Conservation (phyloP, 2,329 filamentous ascomycete species). For the Hypoxylon sp. region DNA sequence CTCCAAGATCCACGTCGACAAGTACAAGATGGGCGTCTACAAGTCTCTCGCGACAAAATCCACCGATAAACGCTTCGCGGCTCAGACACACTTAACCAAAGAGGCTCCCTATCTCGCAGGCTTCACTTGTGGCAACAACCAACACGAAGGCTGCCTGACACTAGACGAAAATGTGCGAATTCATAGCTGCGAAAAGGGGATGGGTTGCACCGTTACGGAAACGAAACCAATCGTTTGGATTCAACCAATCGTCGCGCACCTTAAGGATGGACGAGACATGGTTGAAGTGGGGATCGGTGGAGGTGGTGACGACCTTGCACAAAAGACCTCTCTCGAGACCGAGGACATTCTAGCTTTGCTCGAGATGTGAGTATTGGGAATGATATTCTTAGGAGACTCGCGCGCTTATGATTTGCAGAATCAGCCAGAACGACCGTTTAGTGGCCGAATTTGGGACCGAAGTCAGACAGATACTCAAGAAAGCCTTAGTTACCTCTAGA, state of each 20-base stretch:
- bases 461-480: constrained; percentile 41
- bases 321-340: constrained; percentile 72
- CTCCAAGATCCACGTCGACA: constrained; percentile 82
- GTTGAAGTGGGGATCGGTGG: constrained; percentile 84
- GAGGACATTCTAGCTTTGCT: constrained; percentile 67
- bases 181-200: constrained; percentile 88
- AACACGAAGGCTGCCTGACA: constrained; percentile 80
- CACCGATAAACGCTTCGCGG: constrained; percentile 58
- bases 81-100: constrained; percentile 62
- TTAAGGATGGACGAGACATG: constrained; percentile 72
- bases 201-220: constrained; percentile 67
- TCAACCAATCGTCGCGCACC: constrained; percentile 80
- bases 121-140: constrained; percentile 80
- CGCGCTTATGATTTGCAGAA: constrained; percentile 23
- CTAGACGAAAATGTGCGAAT: constrained; percentile 73
- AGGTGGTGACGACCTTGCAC: constrained; percentile 81
- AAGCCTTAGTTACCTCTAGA: constrained; percentile 51
- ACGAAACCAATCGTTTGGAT: constrained; percentile 77
- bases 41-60: constrained; percentile 68
- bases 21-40: constrained; percentile 84
- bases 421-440: constrained; percentile 5
- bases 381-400: neutral
- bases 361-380: constrained; percentile 54
- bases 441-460: constrained; percentile 28
- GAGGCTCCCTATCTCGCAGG: constrained; percentile 80